These are phyloP conservation scores for Rhizodiscina lignyota DNA, from an alignment of 495 filamentous ascomycete species.

Conservation along the genomic window DNA sequence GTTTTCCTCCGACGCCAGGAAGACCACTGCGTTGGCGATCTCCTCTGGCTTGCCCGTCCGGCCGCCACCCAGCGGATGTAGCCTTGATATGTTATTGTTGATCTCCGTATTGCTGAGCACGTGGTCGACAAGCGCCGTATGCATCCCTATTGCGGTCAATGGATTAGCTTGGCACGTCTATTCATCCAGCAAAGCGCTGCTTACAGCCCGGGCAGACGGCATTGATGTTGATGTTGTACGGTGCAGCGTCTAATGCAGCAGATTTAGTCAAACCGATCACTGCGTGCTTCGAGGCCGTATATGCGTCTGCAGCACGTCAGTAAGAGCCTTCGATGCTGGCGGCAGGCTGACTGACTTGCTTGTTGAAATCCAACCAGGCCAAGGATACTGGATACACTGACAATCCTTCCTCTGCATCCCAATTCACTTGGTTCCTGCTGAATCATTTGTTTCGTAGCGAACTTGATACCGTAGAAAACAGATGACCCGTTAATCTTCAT, in stretches of 20 bases:
- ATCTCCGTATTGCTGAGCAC: background rate
- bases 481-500: conserved; percentile 3
- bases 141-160: conserved; percentile 1
- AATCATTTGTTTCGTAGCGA: conserved; percentile 32
- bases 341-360: conserved; percentile 1
- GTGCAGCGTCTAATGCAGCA: conserved; percentile 1
- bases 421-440: conserved; percentile 23
- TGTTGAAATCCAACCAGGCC: conserved; percentile 22
- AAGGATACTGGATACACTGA: conserved; percentile 33
- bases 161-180: no score
- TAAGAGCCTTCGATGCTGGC: background rate
- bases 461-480: conserved; percentile 28
- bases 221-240: conserved; percentile 3
- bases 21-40: conserved; percentile 2
- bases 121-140: conserved; percentile 1
- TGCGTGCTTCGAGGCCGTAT: conserved; percentile 2
- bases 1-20: conserved; percentile 1
- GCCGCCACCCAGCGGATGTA: conserved; percentile 1
- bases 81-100: conserved; percentile 2
- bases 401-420: conserved; percentile 37
- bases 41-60: conserved; percentile 3
- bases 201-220: conserved; percentile 3
- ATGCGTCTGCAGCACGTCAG: background rate
- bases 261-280: conserved; percentile 1
- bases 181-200: background rate